A percentile compares a stretch with the other conserved stretches of the same genome.
These are phyloP conservation scores for Penicillium sumatraense DNA, from an alignment of 2,329 filamentous ascomycete genomes.

Conservation along the genomic window DNA sequence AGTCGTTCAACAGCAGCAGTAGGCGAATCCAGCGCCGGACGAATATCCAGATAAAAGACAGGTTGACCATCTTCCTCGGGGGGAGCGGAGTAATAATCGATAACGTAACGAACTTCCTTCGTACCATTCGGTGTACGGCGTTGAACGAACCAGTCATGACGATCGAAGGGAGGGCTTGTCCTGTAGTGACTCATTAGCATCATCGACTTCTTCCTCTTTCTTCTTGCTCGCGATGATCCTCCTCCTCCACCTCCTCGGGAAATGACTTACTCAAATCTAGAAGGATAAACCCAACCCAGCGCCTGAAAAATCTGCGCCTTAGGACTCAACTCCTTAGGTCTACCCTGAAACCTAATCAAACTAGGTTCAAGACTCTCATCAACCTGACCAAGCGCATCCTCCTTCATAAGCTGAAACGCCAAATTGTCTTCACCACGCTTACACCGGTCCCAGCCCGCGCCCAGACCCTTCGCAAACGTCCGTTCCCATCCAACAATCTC, in stretches of 20 bases:
- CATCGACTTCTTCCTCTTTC: too few relatives aligned
- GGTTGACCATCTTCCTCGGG: slow-evolving; percentile 85
- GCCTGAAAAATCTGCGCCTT: slow-evolving; percentile 85
- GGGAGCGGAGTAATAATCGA: slow-evolving; percentile 91
- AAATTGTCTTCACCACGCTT: slow-evolving; percentile 72
- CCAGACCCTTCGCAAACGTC: slow-evolving; percentile 76
- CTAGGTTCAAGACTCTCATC: slow-evolving; percentile 62
- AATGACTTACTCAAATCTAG: slow-evolving; percentile 71
- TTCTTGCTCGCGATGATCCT: too few relatives aligned
- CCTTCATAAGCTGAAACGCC: slow-evolving; percentile 58
- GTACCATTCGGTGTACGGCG: slow-evolving; percentile 68
- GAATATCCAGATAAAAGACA: slow-evolving; percentile 93
- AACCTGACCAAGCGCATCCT: slow-evolving; percentile 44
- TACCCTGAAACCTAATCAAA: slow-evolving; percentile 83
- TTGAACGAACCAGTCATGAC: slow-evolving; percentile 95
- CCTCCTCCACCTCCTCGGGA: too few relatives aligned
- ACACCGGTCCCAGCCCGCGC: slow-evolving; percentile 74
- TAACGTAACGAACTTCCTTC: slow-evolving; percentile 88
- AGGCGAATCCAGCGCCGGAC: slow-evolving; percentile 83
- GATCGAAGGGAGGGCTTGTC: slow-evolving; percentile 86
- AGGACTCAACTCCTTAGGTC: slow-evolving; percentile 86
- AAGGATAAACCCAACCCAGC: slow-evolving; percentile 77
- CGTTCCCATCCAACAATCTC: slow-evolving; percentile 95
- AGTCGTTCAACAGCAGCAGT: slow-evolving; percentile 79
- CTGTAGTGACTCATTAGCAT: slow-evolving; percentile 51